Percentiles rank a stretch among this genome's conserved stretches.
phyloP scores from a whole-genome alignment of 169 alveolate genomes.

The Plasmodium berghei region DNA sequence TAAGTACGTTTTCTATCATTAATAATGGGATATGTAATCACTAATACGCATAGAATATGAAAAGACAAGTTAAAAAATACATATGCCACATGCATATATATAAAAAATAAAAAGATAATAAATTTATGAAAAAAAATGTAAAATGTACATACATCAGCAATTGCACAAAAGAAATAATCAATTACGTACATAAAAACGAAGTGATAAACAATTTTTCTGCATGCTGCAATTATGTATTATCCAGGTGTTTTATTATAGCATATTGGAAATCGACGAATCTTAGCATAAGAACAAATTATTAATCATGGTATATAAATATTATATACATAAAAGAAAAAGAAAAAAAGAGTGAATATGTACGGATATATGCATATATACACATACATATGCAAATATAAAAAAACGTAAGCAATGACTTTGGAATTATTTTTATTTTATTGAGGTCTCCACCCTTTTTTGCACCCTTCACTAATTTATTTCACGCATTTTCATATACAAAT shows the following conservation, averaged over 20 bases:
- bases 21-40: too few species aligned
- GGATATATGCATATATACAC: slow-evolving; percentile 2
- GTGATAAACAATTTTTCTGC: not conserved
- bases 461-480: too few species aligned
- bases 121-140: too few species aligned
- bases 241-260: slow-evolving; percentile 17
- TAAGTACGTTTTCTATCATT: too few species aligned
- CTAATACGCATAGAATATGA: too few species aligned
- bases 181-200: slow-evolving; percentile 8
- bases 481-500: too few species aligned
- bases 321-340: not conserved
- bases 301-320: not conserved
- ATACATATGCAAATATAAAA: not conserved
- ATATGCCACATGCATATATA: too few species aligned
- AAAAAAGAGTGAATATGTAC: not conserved
- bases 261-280: not conserved
- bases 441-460: too few species aligned
- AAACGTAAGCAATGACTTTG: not conserved
- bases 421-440: not conserved
- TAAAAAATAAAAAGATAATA: too few species aligned
- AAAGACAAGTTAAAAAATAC: too few species aligned
- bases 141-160: too few species aligned
- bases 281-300: slow-evolving; percentile 21
- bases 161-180: too few species aligned
- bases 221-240: not conserved